Evolutionary conservation across 2,329 filamentous ascomycete species (phyloP).

Genomic region (Cryoendolithus antarcticus): DNA sequence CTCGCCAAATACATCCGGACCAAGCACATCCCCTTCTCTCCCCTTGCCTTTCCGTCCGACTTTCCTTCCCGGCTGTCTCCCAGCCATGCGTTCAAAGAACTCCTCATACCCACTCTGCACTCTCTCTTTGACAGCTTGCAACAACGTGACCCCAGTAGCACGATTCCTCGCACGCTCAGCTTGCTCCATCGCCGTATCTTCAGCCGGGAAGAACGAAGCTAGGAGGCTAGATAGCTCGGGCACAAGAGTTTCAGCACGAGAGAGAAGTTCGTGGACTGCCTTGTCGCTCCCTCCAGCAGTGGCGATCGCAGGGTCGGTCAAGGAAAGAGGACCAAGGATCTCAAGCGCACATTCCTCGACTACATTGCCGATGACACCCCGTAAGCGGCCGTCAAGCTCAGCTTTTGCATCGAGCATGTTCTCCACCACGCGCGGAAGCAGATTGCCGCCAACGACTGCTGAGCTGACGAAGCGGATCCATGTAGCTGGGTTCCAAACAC

Average conservation of each 20-base stretch:
- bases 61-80: constrained; percentile 21
- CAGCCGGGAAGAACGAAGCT: constrained; percentile 42
- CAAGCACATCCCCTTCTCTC: constrained; percentile 51
- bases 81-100: constrained; percentile 45
- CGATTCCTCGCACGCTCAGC: constrained; percentile 53
- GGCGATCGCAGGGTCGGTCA: no score
- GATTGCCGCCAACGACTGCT: constrained; percentile 27
- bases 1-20: constrained; percentile 51
- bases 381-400: constrained; percentile 50
- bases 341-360: constrained; percentile 44
- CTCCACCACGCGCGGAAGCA: constrained; percentile 54
- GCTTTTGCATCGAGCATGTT: constrained; percentile 64
- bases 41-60: constrained; percentile 44
- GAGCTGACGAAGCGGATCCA: constrained; percentile 46
- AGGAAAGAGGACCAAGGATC: constrained; percentile 28
- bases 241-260: constrained; percentile 7
- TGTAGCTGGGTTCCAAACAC: constrained; percentile 53
- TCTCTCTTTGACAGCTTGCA: constrained; percentile 52
- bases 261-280: background rate
- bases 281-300: constrained; percentile 2
- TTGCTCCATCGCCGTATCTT: constrained; percentile 44
- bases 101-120: constrained; percentile 51
- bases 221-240: constrained; percentile 20
- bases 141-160: constrained; percentile 49
- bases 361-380: constrained; percentile 54